phyloP scores from a whole-genome alignment of 2,329 filamentous ascomycete species.

The Helotiales sp. region DNA sequence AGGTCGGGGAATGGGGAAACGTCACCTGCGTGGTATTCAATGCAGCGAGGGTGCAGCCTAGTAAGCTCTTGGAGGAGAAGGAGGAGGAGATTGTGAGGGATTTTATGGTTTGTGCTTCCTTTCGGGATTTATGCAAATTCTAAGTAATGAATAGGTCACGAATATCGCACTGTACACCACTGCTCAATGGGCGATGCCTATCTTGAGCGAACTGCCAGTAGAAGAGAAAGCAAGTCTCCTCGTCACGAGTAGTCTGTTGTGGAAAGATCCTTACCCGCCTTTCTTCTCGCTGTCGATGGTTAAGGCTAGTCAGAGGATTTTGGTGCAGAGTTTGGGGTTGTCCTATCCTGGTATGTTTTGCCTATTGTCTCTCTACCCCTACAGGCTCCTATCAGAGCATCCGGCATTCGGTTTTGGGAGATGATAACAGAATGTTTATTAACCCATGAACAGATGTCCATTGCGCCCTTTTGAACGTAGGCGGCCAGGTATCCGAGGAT shows the following conservation, averaged over 20 bases:
- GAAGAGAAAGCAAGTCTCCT: conserved; percentile 51
- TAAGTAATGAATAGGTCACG: conserved; percentile 52
- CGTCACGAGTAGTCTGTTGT: conserved; percentile 55
- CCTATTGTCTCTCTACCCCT: not conserved
- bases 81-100: conserved; percentile 55
- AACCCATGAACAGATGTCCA: conserved; percentile 49
- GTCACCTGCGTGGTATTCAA: conserved; percentile 58
- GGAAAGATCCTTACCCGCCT: conserved; percentile 51
- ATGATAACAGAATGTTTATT: not conserved
- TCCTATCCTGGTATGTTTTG: conserved; percentile 43
- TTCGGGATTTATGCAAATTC: too few relatives aligned
- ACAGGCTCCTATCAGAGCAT: too few relatives aligned
- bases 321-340: conserved; percentile 51
- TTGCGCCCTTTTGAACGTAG: conserved; percentile 52
- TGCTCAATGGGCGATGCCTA: conserved; percentile 54
- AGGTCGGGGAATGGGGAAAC: conserved; percentile 50
- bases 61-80: conserved; percentile 48
- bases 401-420: too few relatives aligned
- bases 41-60: conserved; percentile 53
- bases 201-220: conserved; percentile 45
- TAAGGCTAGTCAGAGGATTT: conserved; percentile 57
- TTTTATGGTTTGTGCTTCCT: conserved; percentile 48
- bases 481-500: conserved; percentile 49
- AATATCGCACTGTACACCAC: conserved; percentile 54
- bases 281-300: conserved; percentile 55